Evolutionary conservation across 2,329 filamentous ascomycete genomes (phyloP).

Genomic region (Ophiostoma tasmaniense): DNA sequence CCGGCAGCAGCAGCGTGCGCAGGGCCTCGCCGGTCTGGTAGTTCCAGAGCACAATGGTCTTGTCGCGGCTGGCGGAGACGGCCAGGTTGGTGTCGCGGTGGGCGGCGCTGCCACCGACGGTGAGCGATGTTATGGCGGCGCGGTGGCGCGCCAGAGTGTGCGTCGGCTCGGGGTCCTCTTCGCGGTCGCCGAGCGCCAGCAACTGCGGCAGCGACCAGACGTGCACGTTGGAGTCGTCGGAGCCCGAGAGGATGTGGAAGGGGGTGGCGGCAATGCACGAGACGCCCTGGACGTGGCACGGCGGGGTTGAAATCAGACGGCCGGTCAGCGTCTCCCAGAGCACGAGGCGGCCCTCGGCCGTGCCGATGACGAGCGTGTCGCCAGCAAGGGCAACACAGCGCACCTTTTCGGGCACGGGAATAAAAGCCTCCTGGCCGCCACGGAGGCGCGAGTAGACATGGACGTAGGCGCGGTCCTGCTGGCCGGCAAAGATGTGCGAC

Average conservation of each 20-base stretch:
- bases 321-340: slow-evolving; percentile 85
- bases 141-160: slow-evolving; percentile 71
- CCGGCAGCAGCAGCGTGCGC: slow-evolving; percentile 72
- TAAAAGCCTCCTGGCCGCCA: slow-evolving; percentile 77
- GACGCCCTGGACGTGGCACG: slow-evolving; percentile 72
- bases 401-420: slow-evolving; percentile 83
- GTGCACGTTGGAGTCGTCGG: slow-evolving; percentile 80
- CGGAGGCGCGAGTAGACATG: slow-evolving; percentile 83
- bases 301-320: slow-evolving; percentile 64
- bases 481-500: slow-evolving; percentile 83
- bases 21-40: slow-evolving; percentile 69
- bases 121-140: slow-evolving; percentile 59
- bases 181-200: slow-evolving; percentile 43
- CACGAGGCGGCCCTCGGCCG: slow-evolving; percentile 74
- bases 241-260: slow-evolving; percentile 67
- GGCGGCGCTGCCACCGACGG: slow-evolving; percentile 54
- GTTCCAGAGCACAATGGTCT: slow-evolving; percentile 88
- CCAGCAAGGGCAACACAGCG: slow-evolving; percentile 65
- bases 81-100: slow-evolving; percentile 65
- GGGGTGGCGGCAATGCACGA: slow-evolving; percentile 65
- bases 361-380: slow-evolving; percentile 70
- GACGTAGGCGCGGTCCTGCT: slow-evolving; percentile 82
- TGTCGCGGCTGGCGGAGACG: slow-evolving; percentile 75
- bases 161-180: slow-evolving; percentile 55
- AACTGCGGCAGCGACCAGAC: slow-evolving; percentile 79